Conservation (phyloP, 129 eudicot genomes). For the Kitagawia praeruptora region DNA sequence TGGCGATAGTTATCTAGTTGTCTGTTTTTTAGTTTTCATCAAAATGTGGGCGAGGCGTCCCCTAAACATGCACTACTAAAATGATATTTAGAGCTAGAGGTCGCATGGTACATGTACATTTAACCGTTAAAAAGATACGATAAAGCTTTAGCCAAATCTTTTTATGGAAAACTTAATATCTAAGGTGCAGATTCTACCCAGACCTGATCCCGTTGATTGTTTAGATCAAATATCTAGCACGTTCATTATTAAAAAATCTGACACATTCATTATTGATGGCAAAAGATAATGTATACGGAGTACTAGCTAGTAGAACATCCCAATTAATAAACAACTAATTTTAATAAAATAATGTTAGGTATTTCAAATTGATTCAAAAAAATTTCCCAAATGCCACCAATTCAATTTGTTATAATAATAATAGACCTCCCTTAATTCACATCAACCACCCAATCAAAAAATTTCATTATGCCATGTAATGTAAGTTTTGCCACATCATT, state of each 20-base stretch:
- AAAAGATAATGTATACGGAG: background rate
- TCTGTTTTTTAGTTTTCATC: background rate
- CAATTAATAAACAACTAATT: background rate
- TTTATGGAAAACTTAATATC: background rate
- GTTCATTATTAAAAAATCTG: background rate
- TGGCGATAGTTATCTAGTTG: background rate
- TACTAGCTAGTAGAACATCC: background rate
- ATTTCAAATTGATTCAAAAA: too few species aligned
- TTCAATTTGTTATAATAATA: too few species aligned
- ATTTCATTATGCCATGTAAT: too few species aligned
- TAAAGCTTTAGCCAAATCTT: background rate
- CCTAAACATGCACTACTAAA: too few species aligned
- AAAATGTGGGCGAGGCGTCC: background rate
- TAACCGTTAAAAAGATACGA: background rate
- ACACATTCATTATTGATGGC: background rate
- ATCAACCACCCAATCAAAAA: too few species aligned
- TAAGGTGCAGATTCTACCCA: background rate
- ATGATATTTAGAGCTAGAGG: background rate
- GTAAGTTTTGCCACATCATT: too few species aligned
- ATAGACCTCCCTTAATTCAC: too few species aligned
- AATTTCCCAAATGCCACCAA: too few species aligned
- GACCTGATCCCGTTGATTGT: background rate
- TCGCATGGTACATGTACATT: background rate
- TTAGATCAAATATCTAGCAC: background rate
- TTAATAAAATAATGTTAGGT: too few species aligned